Evolutionary conservation across 2,329 filamentous ascomycete genomes (phyloP), one percentile per base, ranked within the genome.

Genomic region (Colletotrichum shisoi): DNA sequence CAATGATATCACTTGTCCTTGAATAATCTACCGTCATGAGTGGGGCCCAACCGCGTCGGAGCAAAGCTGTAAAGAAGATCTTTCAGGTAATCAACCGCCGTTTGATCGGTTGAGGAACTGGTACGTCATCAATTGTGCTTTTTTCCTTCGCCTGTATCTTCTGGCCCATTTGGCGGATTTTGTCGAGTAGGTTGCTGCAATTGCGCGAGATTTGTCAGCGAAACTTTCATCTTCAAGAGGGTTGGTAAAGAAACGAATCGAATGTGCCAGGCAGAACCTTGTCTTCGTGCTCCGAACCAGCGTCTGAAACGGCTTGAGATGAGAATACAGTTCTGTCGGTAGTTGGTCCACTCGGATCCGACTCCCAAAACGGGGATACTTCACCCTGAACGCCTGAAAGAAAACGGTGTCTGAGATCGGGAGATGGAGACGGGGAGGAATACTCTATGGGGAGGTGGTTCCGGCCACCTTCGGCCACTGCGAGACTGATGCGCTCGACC

Each of bases 361-460:
- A 62, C 58, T 68, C 63, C 63, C 66, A 68, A n/a, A 46, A 58
- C 40, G 56, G 62, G 21, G 63, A 67, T 54, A 57, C 37, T 51
- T 70, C 68, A 12, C 64, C 62, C 56, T 45, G 31, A 37, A 37
- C 37, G 48, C 45, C 48, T 48, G 49, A 64, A 58, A 58, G 17
- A 51, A 34, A 64, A 71, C 65, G 7, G 74, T 71, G 58, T 76
- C 68, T 64, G 78, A 72, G 60, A 76, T 63, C 75, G 21, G 76
- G 64, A 70, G 76, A 77, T 62, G 72, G 78, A 70, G 73, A 75
- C 58, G 76, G 78, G 69, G 71, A 69, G 69, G 74, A 85, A 71
- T 85, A 88, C 85, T 84, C 83, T 60, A 88, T 83, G 27, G 85
- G 83, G 61, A 86, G 72, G 67, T 85, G 82, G 12, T 85, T 84